These are phyloP conservation scores for Gillenia trifoliata DNA, from an alignment of 306 rosid genomes.

Conservation along the genomic window DNA sequence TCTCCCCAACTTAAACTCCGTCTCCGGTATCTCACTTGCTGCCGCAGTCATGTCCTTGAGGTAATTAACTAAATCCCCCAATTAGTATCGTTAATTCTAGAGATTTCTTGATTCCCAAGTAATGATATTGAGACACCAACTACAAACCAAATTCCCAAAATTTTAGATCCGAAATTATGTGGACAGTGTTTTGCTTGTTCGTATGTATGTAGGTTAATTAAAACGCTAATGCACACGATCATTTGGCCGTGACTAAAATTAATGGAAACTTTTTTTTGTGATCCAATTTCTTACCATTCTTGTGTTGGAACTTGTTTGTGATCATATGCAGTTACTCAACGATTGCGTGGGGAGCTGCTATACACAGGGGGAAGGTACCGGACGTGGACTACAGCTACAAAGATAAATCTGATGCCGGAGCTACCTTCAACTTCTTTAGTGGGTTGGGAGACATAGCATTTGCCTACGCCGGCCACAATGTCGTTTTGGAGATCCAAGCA, in stretches of 20 bases:
- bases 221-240: not conserved
- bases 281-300: not conserved
- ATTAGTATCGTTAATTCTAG: not conserved
- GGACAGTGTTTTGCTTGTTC: not conserved
- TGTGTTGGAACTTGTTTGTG: not conserved
- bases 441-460: slow-evolving; percentile 79
- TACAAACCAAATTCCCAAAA: not conserved
- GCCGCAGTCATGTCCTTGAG: slow-evolving; percentile 78
- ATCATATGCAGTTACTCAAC: slow-evolving; percentile 55
- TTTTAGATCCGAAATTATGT: not conserved
- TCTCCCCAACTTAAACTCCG: slow-evolving; percentile 78
- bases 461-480: slow-evolving; percentile 87
- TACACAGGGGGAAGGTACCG: slow-evolving; percentile 33
- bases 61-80: slow-evolving; percentile 11
- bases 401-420: slow-evolving; percentile 19
- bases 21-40: slow-evolving; percentile 51
- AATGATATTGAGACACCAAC: not conserved
- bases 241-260: not conserved
- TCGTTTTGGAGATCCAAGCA: slow-evolving; percentile 85
- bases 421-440: slow-evolving; percentile 44
- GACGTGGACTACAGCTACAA: slow-evolving; percentile 40
- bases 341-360: slow-evolving; percentile 64
- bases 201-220: not conserved
- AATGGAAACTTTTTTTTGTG: not conserved
- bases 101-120: not conserved